Evolutionary conservation across 2,329 filamentous ascomycete species (phyloP).

Genomic region (Penicillium sp.): DNA sequence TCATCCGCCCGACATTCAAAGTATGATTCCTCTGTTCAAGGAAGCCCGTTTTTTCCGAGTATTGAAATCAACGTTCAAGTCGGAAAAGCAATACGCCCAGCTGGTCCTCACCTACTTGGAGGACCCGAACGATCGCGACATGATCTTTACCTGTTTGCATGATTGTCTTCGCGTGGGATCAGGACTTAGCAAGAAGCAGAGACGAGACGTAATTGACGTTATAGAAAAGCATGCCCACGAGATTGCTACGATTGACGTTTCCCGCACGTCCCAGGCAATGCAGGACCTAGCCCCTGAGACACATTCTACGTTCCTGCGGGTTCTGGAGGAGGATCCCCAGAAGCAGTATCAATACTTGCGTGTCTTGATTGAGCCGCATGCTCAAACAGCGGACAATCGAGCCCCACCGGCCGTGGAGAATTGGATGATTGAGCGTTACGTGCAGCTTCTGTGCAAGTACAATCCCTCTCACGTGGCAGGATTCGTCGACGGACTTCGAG

Average conservation of each 20-base stretch:
- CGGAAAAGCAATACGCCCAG: constrained; percentile 75
- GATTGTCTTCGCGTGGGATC: constrained; percentile 70
- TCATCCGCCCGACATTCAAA: constrained; percentile 78
- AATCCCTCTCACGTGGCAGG: constrained; percentile 80
- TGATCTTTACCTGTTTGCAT: constrained; percentile 76
- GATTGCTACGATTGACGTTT: constrained; percentile 67
- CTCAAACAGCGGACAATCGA: constrained; percentile 36
- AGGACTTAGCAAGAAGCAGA: constrained; percentile 67
- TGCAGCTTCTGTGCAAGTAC: constrained; percentile 87
- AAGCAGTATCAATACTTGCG: constrained; percentile 75
- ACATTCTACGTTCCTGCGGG: constrained; percentile 65
- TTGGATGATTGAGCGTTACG: constrained; percentile 76
- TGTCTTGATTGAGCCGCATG: constrained; percentile 69
- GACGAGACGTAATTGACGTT: constrained; percentile 68
- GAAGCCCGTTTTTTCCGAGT: constrained; percentile 86
- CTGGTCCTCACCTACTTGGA: constrained; percentile 82
- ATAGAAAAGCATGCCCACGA: constrained; percentile 66
- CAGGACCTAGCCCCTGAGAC: constrained; percentile 63
- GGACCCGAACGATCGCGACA: constrained; percentile 73
- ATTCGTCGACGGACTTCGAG: constrained; percentile 75
- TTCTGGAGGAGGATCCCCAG: constrained; percentile 61
- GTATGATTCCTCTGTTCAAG: constrained; percentile 74
- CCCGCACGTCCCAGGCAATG: constrained; percentile 65
- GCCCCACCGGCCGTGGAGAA: constrained; percentile 46
- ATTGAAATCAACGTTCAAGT: constrained; percentile 81